Conservation (phyloP, 768 basidiomycete species). For the Amanita brunnescens region DNA sequence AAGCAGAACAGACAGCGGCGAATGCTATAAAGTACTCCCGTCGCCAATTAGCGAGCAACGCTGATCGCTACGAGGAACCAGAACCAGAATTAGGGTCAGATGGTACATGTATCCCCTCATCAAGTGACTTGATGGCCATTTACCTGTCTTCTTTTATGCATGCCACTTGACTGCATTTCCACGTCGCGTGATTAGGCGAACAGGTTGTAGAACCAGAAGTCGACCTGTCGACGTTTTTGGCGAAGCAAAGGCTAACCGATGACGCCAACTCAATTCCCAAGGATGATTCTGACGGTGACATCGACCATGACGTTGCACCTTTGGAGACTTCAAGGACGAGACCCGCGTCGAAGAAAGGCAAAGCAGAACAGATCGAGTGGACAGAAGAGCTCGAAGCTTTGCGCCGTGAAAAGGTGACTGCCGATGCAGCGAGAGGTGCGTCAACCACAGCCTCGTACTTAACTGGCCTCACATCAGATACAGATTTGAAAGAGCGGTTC, state of each 20-base stretch:
- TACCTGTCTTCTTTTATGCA: not conserved
- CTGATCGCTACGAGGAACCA: slow-evolving; percentile 64
- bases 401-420: slow-evolving; percentile 59
- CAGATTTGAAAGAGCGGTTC: slow-evolving; percentile 54
- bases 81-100: slow-evolving; percentile 65
- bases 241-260: slow-evolving; percentile 47
- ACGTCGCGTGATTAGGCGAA: slow-evolving; percentile 39
- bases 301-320: slow-evolving; percentile 51
- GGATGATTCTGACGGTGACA: slow-evolving; percentile 43
- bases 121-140: not conserved
- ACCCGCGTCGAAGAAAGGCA: slow-evolving; percentile 43
- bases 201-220: slow-evolving; percentile 62
- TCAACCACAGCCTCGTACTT: not conserved
- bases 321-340: slow-evolving; percentile 26
- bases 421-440: slow-evolving; percentile 70
- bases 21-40: slow-evolving; percentile 41
- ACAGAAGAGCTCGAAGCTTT: slow-evolving; percentile 55
- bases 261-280: slow-evolving; percentile 19
- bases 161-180: not conserved
- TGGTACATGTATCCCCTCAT: slow-evolving; percentile 31
- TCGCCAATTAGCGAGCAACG: slow-evolving; percentile 59
- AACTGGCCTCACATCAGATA: not conserved
- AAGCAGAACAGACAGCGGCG: slow-evolving; percentile 40
- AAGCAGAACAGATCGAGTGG: slow-evolving; percentile 59
- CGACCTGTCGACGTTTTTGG: slow-evolving; percentile 60